These are phyloP conservation scores for Glycine tomentella DNA, from an alignment of 306 rosid genomes.

Conservation along the genomic window DNA sequence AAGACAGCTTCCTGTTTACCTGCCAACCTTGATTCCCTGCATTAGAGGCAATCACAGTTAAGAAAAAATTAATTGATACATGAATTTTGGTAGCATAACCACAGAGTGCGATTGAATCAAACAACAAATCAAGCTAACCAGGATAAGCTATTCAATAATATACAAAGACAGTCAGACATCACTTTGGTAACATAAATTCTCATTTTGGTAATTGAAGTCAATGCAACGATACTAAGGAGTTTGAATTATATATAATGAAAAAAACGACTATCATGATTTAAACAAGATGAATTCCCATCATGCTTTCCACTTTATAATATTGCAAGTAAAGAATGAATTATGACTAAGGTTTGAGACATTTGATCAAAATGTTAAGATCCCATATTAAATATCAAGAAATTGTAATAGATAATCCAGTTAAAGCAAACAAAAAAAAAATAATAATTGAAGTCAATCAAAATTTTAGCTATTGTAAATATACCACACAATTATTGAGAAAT, in stretches of 20 bases:
- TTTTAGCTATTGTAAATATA: neutral
- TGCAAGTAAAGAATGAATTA: neutral
- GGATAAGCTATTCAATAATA: neutral
- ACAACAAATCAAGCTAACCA: slow-evolving; percentile 14
- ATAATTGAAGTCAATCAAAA: slow-evolving; percentile 22
- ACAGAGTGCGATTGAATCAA: neutral
- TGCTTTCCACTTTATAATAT: neutral
- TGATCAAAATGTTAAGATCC: slow-evolving; percentile 7
- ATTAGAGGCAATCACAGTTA: neutral
- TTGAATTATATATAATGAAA: neutral
- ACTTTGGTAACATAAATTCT: slow-evolving; percentile 1
- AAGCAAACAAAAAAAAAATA: neutral
- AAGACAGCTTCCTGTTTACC: slow-evolving; percentile 52
- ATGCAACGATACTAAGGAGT: neutral
- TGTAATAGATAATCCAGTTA: neutral
- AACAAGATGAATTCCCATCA: slow-evolving; percentile 8
- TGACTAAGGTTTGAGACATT: neutral
- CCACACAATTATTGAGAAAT: neutral
- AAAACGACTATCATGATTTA: neutral
- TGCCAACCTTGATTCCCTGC: slow-evolving; percentile 39
- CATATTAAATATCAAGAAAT: slow-evolving; percentile 6
- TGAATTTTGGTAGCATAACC: slow-evolving; percentile 14
- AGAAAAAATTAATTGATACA: slow-evolving; percentile 1
- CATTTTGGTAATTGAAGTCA: slow-evolving; percentile 14
- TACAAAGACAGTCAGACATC: neutral